phyloP scores from a whole-genome alignment of 768 basidiomycete genomes.

The Leccinum truebloodii region DNA sequence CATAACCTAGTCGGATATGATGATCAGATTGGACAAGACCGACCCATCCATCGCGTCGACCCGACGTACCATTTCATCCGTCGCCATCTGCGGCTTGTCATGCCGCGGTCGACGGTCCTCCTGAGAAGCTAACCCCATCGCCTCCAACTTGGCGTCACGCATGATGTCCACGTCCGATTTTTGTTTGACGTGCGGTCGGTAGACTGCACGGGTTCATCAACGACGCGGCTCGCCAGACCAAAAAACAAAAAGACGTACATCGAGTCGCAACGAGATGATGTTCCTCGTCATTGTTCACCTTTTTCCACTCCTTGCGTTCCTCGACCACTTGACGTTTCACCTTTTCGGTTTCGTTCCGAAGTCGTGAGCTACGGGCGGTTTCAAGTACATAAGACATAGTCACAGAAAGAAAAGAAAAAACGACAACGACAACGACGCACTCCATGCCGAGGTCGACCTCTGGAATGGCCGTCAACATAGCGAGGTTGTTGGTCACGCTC shows the following conservation, averaged over 20 bases:
- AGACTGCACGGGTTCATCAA: constrained; percentile 53
- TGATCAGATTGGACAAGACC: too few species aligned
- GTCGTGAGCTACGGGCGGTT: constrained; percentile 57
- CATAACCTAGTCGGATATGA: too few species aligned
- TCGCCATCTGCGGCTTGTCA: too few species aligned
- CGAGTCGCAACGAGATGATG: constrained; percentile 85
- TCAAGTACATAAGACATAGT: too few species aligned
- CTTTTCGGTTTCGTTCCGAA: constrained; percentile 96
- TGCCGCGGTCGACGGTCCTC: too few species aligned
- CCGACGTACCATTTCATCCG: too few species aligned
- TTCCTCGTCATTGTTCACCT: constrained; percentile 64
- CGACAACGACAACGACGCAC: constrained; percentile 70
- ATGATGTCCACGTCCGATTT: too few species aligned
- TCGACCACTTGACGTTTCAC: constrained; percentile 87
- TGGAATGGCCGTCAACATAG: constrained; percentile 97
- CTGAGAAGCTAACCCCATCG: too few species aligned
- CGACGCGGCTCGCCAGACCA: background rate
- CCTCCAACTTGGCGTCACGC: too few species aligned
- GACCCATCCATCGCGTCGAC: too few species aligned
- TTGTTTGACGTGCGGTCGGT: too few species aligned
- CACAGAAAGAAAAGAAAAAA: too few species aligned
- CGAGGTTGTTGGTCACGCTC: constrained; percentile 87
- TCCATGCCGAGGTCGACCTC: constrained; percentile 99
- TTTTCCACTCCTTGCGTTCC: constrained; percentile 59
- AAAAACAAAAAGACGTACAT: constrained; percentile 53